Conservation (phyloP, 2,329 filamentous ascomycete species). For the Elsinoe necatrix region DNA sequence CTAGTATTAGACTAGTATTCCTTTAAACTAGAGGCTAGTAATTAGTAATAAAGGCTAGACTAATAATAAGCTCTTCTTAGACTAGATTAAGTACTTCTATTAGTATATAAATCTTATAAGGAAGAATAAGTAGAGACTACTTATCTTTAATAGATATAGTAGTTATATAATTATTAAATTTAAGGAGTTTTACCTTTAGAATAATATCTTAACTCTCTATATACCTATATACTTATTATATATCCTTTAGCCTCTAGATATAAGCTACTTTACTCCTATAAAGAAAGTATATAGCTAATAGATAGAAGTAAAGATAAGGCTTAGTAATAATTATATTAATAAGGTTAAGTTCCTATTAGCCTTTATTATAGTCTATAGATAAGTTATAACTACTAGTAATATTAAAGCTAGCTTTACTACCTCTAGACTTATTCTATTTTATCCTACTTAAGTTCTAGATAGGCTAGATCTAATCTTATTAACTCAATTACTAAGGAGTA, state of each 20-base stretch:
- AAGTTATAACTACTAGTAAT: conserved; percentile 26
- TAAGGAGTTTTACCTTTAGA: conserved; percentile 17
- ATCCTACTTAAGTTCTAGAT: conserved; percentile 28
- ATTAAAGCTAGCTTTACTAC: conserved; percentile 26
- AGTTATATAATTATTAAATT: conserved; percentile 20
- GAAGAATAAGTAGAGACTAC: conserved; percentile 15
- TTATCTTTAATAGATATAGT: conserved; percentile 20
- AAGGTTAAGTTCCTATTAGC: conserved; percentile 24
- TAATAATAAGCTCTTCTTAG: too few species aligned
- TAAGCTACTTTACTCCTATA: conserved; percentile 32
- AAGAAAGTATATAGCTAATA: conserved; percentile 28
- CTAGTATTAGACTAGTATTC: too few species aligned
- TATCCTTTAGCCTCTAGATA: conserved; percentile 34
- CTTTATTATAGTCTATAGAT: conserved; percentile 20
- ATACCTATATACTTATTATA: conserved; percentile 28
- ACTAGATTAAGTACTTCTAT: conserved; percentile 14
- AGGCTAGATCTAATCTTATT: conserved; percentile 23
- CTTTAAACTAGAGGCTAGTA: too few species aligned
- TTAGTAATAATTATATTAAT: conserved; percentile 27
- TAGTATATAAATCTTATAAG: neutral
- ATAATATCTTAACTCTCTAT: conserved; percentile 21
- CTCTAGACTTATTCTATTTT: conserved; percentile 28
- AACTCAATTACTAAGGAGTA: neutral
- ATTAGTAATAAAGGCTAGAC: too few species aligned
- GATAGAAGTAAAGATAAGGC: conserved; percentile 26